Percentiles rank a stretch among this genome's conserved stretches.
These are phyloP conservation scores for Trichoderma virens DNA, from an alignment of 495 filamentous ascomycete species.

Conservation along the genomic window DNA sequence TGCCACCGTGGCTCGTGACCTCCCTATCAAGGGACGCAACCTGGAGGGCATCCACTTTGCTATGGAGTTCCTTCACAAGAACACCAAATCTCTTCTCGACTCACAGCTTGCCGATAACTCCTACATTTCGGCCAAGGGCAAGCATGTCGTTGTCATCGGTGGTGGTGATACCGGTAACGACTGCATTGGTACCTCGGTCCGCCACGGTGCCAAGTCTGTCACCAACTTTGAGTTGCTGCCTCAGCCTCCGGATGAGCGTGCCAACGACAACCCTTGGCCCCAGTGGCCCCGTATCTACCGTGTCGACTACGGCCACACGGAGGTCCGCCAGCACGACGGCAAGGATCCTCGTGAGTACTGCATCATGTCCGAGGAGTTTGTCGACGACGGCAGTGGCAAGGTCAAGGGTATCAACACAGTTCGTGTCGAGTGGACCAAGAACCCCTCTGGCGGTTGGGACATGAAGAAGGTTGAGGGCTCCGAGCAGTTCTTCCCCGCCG, in stretches of 20 bases:
- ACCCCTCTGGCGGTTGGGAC: slow-evolving; percentile 86
- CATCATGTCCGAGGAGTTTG: slow-evolving; percentile 98
- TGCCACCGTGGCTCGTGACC: slow-evolving; percentile 91
- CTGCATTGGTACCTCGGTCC: slow-evolving; percentile 97
- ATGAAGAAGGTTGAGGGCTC: slow-evolving; percentile 97
- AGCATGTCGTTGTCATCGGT: slow-evolving; percentile 95
- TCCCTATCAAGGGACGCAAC: slow-evolving; percentile 86
- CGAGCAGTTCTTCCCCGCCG: slow-evolving; percentile 95
- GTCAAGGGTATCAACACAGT: slow-evolving; percentile 98
- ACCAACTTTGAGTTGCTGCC: slow-evolving; percentile 97
- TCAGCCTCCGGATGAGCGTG: slow-evolving; percentile 88
- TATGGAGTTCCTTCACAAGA: slow-evolving; percentile 97
- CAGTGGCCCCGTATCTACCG: slow-evolving; percentile 99
- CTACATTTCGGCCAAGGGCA: slow-evolving; percentile 96
- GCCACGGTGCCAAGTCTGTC: slow-evolving; percentile 93
- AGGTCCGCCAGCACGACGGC: slow-evolving; percentile 96
- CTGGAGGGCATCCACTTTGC: slow-evolving; percentile 94
- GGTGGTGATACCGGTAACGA: slow-evolving; percentile 99
- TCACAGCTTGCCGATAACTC: slow-evolving; percentile 76
- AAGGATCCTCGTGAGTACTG: slow-evolving; percentile 97
- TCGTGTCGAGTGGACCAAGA: slow-evolving; percentile 95
- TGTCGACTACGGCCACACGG: slow-evolving; percentile 93
- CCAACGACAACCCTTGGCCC: slow-evolving; percentile 96
- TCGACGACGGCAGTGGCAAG: slow-evolving; percentile 79
- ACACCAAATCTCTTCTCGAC: slow-evolving; percentile 97